Evolutionary conservation across 352 stramenopile species (phyloP).

Genomic region (Phytophthora tubulina): DNA sequence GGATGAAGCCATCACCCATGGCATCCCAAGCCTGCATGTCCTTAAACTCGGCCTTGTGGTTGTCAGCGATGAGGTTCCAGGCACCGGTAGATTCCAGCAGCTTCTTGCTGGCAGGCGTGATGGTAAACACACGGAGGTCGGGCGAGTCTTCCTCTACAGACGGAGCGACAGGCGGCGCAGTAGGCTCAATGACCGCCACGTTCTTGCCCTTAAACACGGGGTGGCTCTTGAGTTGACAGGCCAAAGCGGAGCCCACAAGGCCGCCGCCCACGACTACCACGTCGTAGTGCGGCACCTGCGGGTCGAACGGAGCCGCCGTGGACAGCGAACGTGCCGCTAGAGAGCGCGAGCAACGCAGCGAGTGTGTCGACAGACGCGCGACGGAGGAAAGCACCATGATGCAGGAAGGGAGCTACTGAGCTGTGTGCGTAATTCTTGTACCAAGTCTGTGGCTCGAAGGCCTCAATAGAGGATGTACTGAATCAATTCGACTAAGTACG

Average conservation of each 20-base stretch:
- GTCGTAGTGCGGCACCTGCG: slow-evolving; percentile 70
- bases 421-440: slow-evolving; percentile 37
- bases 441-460: slow-evolving; percentile 42
- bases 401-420: slow-evolving; percentile 8
- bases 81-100: slow-evolving; percentile 80
- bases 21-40: slow-evolving; percentile 94
- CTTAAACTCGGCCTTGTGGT: slow-evolving; percentile 76
- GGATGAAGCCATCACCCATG: slow-evolving; percentile 90
- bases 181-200: slow-evolving; percentile 80
- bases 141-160: slow-evolving; percentile 71
- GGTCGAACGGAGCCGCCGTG: slow-evolving; percentile 33
- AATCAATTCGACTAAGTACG: slow-evolving; percentile 15
- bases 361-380: slow-evolving; percentile 34
- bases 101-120: slow-evolving; percentile 86
- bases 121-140: slow-evolving; percentile 92
- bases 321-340: slow-evolving; percentile 29
- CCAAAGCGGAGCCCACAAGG: slow-evolving; percentile 84
- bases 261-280: slow-evolving; percentile 87
- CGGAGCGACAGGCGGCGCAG: slow-evolving; percentile 44
- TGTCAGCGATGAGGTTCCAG: slow-evolving; percentile 75
- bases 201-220: slow-evolving; percentile 83
- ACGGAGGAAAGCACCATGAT: slow-evolving; percentile 43
- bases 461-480: slow-evolving; percentile 18
- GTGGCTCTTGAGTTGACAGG: slow-evolving; percentile 83
- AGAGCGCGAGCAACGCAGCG: slow-evolving; percentile 28